A percentile compares a stretch with the other conserved stretches of the same genome.
These are phyloP conservation scores for Neurospora sp. DNA, from an alignment of 495 filamentous ascomycete species.

Conservation along the genomic window DNA sequence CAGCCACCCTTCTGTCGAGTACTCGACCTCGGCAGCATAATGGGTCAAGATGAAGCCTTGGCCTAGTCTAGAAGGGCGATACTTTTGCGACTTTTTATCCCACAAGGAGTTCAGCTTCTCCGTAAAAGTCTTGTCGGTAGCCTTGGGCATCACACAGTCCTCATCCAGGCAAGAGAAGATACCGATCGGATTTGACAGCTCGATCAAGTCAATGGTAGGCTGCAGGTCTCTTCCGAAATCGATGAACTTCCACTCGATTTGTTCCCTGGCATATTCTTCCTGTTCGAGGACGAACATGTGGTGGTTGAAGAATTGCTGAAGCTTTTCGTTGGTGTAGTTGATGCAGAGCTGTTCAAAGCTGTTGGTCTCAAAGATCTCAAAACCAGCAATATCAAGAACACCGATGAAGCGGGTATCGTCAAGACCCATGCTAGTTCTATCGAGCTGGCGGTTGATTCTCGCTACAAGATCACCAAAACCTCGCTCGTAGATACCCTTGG, in stretches of 20 bases:
- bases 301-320: constrained; percentile 99
- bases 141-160: constrained; percentile 98
- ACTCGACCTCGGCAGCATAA: constrained; percentile 96
- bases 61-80: constrained; percentile 72
- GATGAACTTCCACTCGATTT: constrained; percentile 99
- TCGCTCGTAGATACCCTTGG: constrained; percentile 96
- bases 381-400: constrained; percentile 97
- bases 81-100: constrained; percentile 93
- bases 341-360: constrained; percentile 99
- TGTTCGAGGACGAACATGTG: constrained; percentile 99
- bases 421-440: constrained; percentile 61
- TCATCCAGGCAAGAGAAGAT: constrained; percentile 98
- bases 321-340: constrained; percentile 99
- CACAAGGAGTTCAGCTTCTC: constrained; percentile 95
- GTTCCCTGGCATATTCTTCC: constrained; percentile 94
- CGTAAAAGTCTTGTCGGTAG: constrained; percentile 91
- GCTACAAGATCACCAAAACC: constrained; percentile 87
- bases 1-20: constrained; percentile 88
- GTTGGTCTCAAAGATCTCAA: constrained; percentile 97
- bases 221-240: constrained; percentile 97
- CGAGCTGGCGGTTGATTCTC: constrained; percentile 85
- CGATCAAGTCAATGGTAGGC: constrained; percentile 96
- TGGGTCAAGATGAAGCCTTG: constrained; percentile 98
- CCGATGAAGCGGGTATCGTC: constrained; percentile 95
- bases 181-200: constrained; percentile 91